phyloP scores from a whole-genome alignment of 1,284 basidiomycete genomes.

The Ceratobasidium sp. region DNA sequence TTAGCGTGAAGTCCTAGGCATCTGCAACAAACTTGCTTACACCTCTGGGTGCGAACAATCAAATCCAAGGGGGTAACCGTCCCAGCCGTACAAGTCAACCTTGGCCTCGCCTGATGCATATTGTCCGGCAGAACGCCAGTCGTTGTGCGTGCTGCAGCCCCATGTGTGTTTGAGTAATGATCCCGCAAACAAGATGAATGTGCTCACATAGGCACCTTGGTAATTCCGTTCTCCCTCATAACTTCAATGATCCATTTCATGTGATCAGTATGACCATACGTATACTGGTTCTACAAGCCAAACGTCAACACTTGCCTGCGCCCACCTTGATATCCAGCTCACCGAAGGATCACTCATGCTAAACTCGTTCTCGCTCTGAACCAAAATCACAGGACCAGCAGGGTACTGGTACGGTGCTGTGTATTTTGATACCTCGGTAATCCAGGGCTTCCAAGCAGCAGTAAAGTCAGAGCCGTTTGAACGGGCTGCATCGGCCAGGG shows the following conservation, averaged over 20 bases:
- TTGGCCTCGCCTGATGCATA: constrained; percentile 28
- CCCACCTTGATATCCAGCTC: not conserved
- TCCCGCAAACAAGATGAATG: not conserved
- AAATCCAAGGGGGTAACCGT: constrained; percentile 35
- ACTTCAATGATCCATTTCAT: constrained; percentile 24
- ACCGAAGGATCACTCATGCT: constrained; percentile 9
- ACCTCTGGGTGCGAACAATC: constrained; percentile 26
- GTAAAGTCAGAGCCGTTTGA: constrained; percentile 34
- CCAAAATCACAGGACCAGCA: constrained; percentile 19
- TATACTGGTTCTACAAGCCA: not conserved
- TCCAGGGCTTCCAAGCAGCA: constrained; percentile 34
- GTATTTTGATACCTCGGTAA: constrained; percentile 20
- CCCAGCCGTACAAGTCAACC: constrained; percentile 35
- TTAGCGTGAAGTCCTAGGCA: not conserved
- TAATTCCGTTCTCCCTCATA: constrained; percentile 30
- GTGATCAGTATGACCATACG: constrained; percentile 17
- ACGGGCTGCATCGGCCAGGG: not conserved
- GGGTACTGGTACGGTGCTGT: constrained; percentile 46
- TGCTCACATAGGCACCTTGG: constrained; percentile 35
- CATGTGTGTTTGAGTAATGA: not conserved
- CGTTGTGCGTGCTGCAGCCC: constrained; percentile 35
- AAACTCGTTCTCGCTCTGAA: constrained; percentile 31
- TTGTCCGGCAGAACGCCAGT: constrained; percentile 5
- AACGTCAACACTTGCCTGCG: not conserved
- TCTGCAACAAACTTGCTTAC: not conserved